These are phyloP conservation scores for Sungouiozyma intestinalis DNA, from an alignment of 805 yeast genomes.

Conservation along the genomic window DNA sequence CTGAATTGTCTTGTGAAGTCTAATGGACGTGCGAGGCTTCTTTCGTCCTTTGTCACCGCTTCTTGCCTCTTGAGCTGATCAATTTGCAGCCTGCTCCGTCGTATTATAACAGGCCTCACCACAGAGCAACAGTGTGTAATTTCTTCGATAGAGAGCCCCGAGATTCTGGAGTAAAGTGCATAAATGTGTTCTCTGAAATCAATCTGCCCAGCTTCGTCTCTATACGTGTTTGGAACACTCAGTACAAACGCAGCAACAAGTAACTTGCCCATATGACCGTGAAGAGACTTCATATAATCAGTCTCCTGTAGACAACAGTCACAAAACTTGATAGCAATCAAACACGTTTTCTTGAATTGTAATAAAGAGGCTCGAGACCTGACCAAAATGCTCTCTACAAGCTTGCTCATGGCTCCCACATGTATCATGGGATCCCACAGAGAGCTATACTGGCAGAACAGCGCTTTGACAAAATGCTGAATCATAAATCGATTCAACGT, in stretches of 20 bases:
- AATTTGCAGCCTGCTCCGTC: constrained; percentile 11
- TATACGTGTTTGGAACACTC: constrained; percentile 10
- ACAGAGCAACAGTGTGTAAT: constrained; percentile 18
- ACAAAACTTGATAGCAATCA: constrained; percentile 16
- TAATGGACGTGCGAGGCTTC: not conserved
- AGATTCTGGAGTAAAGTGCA: constrained; percentile 9
- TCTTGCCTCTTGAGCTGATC: not conserved
- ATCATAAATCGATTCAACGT: constrained; percentile 13
- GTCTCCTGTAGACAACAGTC: constrained; percentile 12
- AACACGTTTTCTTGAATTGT: constrained; percentile 21
- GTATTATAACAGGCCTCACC: constrained; percentile 16
- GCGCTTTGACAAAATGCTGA: constrained; percentile 9
- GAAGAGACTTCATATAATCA: constrained; percentile 15
- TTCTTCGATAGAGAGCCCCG: constrained; percentile 18
- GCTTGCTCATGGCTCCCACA: not conserved
- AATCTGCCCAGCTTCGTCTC: not conserved
- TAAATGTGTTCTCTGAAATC: constrained; percentile 10
- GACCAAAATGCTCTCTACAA: constrained; percentile 11
- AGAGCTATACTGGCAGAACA: constrained; percentile 7
- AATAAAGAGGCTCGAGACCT: constrained; percentile 12
- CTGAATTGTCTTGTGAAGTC: not conserved
- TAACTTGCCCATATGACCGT: constrained; percentile 13
- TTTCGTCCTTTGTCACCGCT: constrained; percentile 1
- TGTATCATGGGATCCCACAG: constrained; percentile 4
- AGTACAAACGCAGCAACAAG: constrained; percentile 15